phyloP scores from a whole-genome alignment of 345 rosid genomes.

The Salix koriyanagi region DNA sequence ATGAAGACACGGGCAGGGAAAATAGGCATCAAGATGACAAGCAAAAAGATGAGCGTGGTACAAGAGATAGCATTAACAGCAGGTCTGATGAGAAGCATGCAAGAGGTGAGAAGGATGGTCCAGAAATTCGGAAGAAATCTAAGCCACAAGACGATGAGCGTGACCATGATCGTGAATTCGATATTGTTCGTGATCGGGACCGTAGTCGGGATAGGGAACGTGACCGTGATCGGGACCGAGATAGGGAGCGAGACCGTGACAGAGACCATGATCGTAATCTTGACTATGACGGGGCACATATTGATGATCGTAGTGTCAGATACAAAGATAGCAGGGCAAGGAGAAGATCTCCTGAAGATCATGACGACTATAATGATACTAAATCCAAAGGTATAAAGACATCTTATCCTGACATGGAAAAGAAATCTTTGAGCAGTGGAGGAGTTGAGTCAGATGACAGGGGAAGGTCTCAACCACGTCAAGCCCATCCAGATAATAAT shows the following conservation, averaged over 20 bases:
- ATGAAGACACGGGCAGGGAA: slow-evolving; percentile 55
- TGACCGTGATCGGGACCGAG: slow-evolving; percentile 38
- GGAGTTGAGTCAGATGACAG: slow-evolving; percentile 64
- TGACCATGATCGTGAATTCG: slow-evolving; percentile 40
- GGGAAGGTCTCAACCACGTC: slow-evolving; percentile 63
- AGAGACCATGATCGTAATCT: slow-evolving; percentile 4
- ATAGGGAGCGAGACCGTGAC: slow-evolving; percentile 1
- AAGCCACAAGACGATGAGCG: slow-evolving; percentile 51
- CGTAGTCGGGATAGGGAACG: slow-evolving; percentile 30
- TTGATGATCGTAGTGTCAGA: slow-evolving; percentile 54
- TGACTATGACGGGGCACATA: slow-evolving; percentile 34
- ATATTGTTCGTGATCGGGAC: slow-evolving; percentile 29
- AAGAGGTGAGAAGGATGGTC: slow-evolving; percentile 49
- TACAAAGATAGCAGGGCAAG: slow-evolving; percentile 58
- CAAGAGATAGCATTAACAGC: slow-evolving; percentile 46
- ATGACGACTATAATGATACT: slow-evolving; percentile 47
- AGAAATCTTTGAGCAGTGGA: slow-evolving; percentile 39
- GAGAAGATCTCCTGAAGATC: slow-evolving; percentile 71
- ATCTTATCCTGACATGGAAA: slow-evolving; percentile 40
- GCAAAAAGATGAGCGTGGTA: slow-evolving; percentile 57
- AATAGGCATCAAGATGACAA: slow-evolving; percentile 54
- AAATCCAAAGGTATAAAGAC: slow-evolving; percentile 37
- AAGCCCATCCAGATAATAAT: slow-evolving; percentile 36
- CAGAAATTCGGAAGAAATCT: slow-evolving; percentile 48
- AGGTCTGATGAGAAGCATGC: slow-evolving; percentile 55